Conservation (phyloP, 495 filamentous ascomycete genomes). For the Podospora pseudocomata region DNA sequence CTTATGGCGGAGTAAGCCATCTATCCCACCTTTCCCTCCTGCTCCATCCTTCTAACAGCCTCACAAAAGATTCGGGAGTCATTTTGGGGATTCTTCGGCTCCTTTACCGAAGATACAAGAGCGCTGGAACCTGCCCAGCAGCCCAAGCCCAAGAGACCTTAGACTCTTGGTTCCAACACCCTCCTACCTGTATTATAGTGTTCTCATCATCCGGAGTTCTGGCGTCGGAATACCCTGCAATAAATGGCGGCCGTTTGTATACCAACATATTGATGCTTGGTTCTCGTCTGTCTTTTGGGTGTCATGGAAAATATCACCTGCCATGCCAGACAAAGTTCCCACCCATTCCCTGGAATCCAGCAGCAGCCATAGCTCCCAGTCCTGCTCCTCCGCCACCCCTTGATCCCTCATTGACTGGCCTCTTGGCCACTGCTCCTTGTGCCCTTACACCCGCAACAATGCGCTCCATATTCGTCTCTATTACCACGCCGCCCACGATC, state of each 20-base stretch:
- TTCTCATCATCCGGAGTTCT: conserved; percentile 25
- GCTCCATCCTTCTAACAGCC: background rate
- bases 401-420: conserved; percentile 54
- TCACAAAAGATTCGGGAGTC: conserved; percentile 24
- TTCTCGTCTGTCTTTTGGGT: background rate
- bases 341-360: conserved; percentile 48
- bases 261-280: background rate
- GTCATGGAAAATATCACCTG: conserved; percentile 30
- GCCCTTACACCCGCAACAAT: conserved; percentile 80
- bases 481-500: conserved; percentile 92
- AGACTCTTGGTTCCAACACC: background rate
- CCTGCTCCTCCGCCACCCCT: conserved; percentile 33
- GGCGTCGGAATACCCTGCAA: conserved; percentile 29
- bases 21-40: background rate
- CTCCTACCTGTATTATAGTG: conserved; percentile 21
- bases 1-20: conserved; percentile 56
- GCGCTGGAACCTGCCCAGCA: conserved; percentile 11
- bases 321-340: conserved; percentile 58
- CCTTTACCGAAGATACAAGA: conserved; percentile 24
- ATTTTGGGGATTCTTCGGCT: conserved; percentile 27
- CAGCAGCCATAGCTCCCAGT: conserved; percentile 35
- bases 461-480: conserved; percentile 85
- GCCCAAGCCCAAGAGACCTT: conserved; percentile 3
- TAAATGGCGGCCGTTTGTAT: conserved; percentile 15
- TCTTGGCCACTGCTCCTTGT: conserved; percentile 74